Evolutionary conservation across 495 filamentous ascomycete genomes (phyloP), one percentile per base, ranked within the genome.

Genomic region (Aspergillus affinis): DNA sequence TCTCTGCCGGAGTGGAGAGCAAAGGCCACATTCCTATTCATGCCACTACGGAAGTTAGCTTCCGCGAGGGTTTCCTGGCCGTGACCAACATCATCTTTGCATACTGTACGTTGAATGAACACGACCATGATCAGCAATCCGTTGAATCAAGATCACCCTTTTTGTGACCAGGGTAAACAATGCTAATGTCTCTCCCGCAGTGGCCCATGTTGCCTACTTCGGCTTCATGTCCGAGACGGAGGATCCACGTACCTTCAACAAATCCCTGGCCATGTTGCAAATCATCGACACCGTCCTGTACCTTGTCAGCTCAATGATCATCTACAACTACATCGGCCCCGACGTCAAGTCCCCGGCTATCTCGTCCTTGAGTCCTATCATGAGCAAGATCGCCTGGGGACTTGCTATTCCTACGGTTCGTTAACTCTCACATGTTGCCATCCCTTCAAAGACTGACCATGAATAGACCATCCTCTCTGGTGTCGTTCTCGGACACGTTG

Each of bases 211-310:
- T 66, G 82, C 88, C 64, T 88, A 89, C 72, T 90, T 93, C 73
- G 82, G 79, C 51, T 87, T 93, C 74, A 88, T 90, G 69, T 84
- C 87, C 46, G 90, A 93, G 70, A 86, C 90, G 72, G 82, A 86
- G 65, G 83, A 85, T 0, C 87, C 87, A 0, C 67, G 71, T 20
- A 83, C 88, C 59, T 91, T 83, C 66, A 76, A 78, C 57, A 90
- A 89, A 70, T 81, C 89, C 0, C 81, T 92, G 23, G 78, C 78
- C 30, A 69, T 85, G 51, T 83, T 90, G 2, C 87, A 89, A 64
- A 67, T 81, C 54, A 76, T 82, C 36, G 87, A 90, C 62, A 88
- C 84, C 17, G 60, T 80, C 56, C 78, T 92, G 51, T 93, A 94
- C 69, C 54, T 74, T 18, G 67, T 76, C 45, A 70, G 70, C 3